Percentiles rank a stretch among this genome's conserved stretches.
These are phyloP conservation scores for Colletotrichum sp. DNA, from an alignment of 2,329 filamentous ascomycete species.

Conservation along the genomic window DNA sequence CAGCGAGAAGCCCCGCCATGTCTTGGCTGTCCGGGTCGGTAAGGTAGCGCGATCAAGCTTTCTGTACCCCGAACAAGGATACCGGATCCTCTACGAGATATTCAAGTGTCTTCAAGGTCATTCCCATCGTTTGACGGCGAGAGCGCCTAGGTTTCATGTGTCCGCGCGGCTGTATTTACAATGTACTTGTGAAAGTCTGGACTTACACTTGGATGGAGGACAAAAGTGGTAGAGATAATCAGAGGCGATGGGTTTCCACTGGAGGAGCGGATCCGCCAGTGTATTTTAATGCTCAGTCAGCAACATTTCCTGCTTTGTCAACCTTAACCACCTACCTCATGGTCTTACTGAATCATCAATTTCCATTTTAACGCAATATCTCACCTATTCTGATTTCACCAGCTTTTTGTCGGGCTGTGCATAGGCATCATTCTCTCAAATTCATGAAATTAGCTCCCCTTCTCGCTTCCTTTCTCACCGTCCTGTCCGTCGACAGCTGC, in stretches of 20 bases:
- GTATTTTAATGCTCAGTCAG: not conserved
- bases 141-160: not conserved
- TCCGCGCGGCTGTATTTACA: not conserved
- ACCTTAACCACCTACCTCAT: not conserved
- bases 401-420: not conserved
- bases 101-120: not conserved
- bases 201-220: not conserved
- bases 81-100: not conserved
- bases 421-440: no score
- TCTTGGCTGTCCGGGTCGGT: not conserved
- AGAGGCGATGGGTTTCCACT: not conserved
- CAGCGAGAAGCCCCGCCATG: not conserved
- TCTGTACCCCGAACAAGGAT: not conserved
- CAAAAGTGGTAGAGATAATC: not conserved
- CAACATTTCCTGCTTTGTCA: not conserved
- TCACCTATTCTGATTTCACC: not conserved
- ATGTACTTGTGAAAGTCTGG: no score
- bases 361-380: not conserved
- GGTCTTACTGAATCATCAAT: not conserved
- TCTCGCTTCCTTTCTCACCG: not conserved
- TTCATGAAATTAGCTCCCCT: not conserved
- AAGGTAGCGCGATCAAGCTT: not conserved
- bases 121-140: not conserved
- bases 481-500: not conserved
- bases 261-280: not conserved